Evolutionary conservation across 2,329 filamentous ascomycete species (phyloP).

Genomic region (Lecanoromycetidae sp.): DNA sequence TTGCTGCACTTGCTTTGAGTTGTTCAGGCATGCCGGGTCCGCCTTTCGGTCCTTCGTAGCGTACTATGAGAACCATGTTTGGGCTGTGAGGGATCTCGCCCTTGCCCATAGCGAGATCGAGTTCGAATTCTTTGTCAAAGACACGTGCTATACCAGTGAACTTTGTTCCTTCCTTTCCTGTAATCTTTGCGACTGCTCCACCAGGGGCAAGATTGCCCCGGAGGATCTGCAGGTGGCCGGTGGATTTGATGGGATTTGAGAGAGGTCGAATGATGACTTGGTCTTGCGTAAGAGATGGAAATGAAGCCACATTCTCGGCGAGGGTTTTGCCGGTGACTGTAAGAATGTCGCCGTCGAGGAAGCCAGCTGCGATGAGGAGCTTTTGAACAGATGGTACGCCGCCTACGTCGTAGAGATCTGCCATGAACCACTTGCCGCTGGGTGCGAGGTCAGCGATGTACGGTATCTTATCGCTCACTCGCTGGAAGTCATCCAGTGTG

Average conservation of each 20-base stretch:
- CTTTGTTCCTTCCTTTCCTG: constrained; percentile 75
- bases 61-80: constrained; percentile 78
- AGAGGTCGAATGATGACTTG: constrained; percentile 76
- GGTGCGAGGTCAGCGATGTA: constrained; percentile 80
- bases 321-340: constrained; percentile 79
- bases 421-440: constrained; percentile 73
- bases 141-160: constrained; percentile 74
- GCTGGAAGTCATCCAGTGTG: constrained; percentile 69
- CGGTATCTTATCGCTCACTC: constrained; percentile 69
- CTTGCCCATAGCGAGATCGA: constrained; percentile 60
- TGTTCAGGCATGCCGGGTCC: constrained; percentile 96
- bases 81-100: constrained; percentile 62
- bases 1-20: constrained; percentile 72
- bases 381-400: constrained; percentile 80
- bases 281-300: constrained; percentile 62
- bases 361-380: constrained; percentile 60
- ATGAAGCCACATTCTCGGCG: constrained; percentile 65
- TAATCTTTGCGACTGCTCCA: constrained; percentile 91
- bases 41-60: constrained; percentile 87
- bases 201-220: constrained; percentile 71
- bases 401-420: constrained; percentile 74
- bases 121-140: constrained; percentile 72
- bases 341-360: constrained; percentile 65
- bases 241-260: constrained; percentile 70
- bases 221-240: constrained; percentile 80